Evolutionary conservation across 2,329 filamentous ascomycete species (phyloP), one percentile per base, ranked within the genome.

Genomic region (Neopestalotiopsis sp.): DNA sequence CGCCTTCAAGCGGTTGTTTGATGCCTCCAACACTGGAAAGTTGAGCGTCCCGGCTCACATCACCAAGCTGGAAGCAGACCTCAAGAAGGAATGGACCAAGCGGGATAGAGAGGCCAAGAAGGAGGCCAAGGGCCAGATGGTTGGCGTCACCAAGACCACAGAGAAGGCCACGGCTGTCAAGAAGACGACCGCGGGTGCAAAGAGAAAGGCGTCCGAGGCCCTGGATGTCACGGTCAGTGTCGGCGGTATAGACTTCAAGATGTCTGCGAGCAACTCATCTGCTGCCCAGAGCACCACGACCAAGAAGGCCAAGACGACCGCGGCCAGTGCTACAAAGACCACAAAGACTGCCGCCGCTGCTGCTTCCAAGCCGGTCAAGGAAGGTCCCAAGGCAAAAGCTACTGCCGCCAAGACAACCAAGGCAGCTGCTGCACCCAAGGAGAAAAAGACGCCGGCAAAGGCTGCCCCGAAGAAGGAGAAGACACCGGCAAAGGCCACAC

Each of bases 31-130:
- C 45, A 77, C 77, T 2, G 83, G 82, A 1, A 78, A 77, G 2
- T 75, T 91, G 4, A 76, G 78, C 0, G 83, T 91, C 3, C 89
- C 89, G 0, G 61, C 75, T 0, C 76, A 83, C 61, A 80, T 91
- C 17, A 70, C 74, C 63, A 83, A 81, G 67, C 69, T 90, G 32
- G 88, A 91, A 77, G 72, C 74, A 1, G 83, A 86, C 63, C 75
- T 91, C 77, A 90, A 87, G 80, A 89, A 85, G 71, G 84, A 90
- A 69, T 90, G 86, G 82, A 80, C 80, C 2, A 84, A 83, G 70
- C 83, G 81, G 30, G 83, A 87, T 40, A 78, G 82, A 17, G 86
- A 86, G 71, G 81, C 83, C 0, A 88, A 84, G 75, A 83, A 81
- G 64, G 74, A 73, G 24, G 20, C 72, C n/a, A 77, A 77, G 61